Conservation (phyloP, 2,329 filamentous ascomycete species). For the Pseudogymnoascus sp. region DNA sequence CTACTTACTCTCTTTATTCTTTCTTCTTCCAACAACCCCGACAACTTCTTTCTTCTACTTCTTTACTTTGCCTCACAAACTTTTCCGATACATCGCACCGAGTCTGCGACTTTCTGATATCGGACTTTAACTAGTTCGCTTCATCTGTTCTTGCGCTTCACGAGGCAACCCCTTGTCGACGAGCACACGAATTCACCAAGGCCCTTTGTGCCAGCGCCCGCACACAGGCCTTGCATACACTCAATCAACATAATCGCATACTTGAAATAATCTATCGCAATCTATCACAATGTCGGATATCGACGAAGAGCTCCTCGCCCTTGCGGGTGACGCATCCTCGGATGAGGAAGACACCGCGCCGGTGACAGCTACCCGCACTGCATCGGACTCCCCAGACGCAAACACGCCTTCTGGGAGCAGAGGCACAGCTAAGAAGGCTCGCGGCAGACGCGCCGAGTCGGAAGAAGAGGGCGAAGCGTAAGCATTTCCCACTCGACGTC, state of each 20-base stretch:
- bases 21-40: not conserved
- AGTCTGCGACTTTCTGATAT: not conserved
- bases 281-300: constrained; percentile 68
- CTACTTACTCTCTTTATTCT: not conserved
- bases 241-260: not conserved
- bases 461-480: constrained; percentile 82
- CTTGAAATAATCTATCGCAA: not conserved
- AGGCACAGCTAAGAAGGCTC: constrained; percentile 41
- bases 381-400: constrained; percentile 44
- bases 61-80: not conserved
- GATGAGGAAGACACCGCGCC: constrained; percentile 46
- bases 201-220: not conserved
- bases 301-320: constrained; percentile 87
- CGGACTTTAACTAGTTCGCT: not conserved
- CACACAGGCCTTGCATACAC: not conserved
- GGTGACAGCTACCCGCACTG: constrained; percentile 30
- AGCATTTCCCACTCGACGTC: constrained; percentile 37
- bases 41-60: not conserved
- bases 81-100: not conserved
- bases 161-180: constrained; percentile 1
- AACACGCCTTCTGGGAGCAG: constrained; percentile 35
- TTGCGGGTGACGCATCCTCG: constrained; percentile 70
- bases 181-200: not conserved
- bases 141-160: not conserved
- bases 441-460: constrained; percentile 53